Conservation (phyloP, 179 eudicot species). For the Silene noctiflora region DNA sequence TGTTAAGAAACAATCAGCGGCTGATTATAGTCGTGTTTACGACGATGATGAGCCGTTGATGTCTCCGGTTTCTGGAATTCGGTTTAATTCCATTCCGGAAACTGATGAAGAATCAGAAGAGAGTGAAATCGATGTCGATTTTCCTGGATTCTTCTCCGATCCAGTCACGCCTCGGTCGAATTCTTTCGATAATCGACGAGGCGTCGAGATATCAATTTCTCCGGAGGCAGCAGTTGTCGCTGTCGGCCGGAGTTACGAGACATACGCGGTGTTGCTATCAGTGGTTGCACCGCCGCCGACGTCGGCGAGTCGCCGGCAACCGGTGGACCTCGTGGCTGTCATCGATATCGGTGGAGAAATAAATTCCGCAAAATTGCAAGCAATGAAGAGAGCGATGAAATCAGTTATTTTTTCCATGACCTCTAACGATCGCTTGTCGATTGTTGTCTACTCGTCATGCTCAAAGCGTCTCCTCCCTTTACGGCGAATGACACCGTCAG, state of each 20-base stretch:
- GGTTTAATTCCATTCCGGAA: slow-evolving; percentile 63
- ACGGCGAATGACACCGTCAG: slow-evolving; percentile 66
- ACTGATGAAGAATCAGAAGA: slow-evolving; percentile 37
- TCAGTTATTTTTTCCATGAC: slow-evolving; percentile 67
- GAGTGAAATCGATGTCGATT: slow-evolving; percentile 40
- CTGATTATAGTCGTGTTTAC: slow-evolving; percentile 39
- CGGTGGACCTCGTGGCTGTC: slow-evolving; percentile 69
- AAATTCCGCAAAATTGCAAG: slow-evolving; percentile 48
- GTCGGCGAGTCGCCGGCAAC: slow-evolving; percentile 41
- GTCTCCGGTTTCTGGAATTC: slow-evolving; percentile 40
- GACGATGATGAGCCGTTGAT: slow-evolving; percentile 81
- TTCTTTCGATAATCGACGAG: slow-evolving; percentile 12
- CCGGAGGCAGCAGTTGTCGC: slow-evolving; percentile 69
- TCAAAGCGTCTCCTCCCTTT: slow-evolving; percentile 68
- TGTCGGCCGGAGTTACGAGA: slow-evolving; percentile 45
- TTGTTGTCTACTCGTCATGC: slow-evolving; percentile 63
- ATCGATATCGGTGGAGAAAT: slow-evolving; percentile 60
- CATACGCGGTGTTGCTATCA: slow-evolving; percentile 54
- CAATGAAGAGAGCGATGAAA: slow-evolving; percentile 70
- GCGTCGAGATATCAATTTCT: slow-evolving; percentile 40
- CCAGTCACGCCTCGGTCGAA: slow-evolving; percentile 36
- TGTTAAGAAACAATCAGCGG: slow-evolving; percentile 8
- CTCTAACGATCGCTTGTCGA: slow-evolving; percentile 74
- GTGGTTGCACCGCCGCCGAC: slow-evolving; percentile 58
- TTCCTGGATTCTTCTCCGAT: slow-evolving; percentile 67